A percentile compares a stretch with the other conserved stretches of the same genome.
Conservation (phyloP, 192 early-diverging fungal species). For the Borealophlyctis nickersoniae region DNA sequence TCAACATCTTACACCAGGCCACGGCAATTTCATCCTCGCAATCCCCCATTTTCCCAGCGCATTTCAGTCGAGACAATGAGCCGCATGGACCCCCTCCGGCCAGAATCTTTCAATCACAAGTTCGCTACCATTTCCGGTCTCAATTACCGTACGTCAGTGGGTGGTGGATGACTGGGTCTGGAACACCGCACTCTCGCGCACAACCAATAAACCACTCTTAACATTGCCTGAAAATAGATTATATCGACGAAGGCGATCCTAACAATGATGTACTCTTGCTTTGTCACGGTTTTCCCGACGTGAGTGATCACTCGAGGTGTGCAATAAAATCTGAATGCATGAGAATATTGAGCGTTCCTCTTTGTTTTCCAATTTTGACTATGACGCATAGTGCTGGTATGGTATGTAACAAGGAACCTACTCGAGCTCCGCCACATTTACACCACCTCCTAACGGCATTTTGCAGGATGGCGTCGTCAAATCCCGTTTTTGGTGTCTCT, state of each 20-base stretch:
- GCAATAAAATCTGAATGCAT: no score
- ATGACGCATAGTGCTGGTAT: background rate
- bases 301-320: conserved; percentile 6
- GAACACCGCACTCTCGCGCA: no score
- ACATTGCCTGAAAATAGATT: no score
- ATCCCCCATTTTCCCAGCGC: no score
- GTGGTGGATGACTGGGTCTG: no score
- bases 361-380: background rate
- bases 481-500: conserved; percentile 22
- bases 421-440: no score
- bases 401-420: no score
- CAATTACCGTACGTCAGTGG: conserved; percentile 28
- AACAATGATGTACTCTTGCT: conserved; percentile 8
- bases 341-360: no score
- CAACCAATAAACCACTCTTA: background rate
- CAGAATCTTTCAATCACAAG: conserved; percentile 30
- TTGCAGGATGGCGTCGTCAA: conserved; percentile 30
- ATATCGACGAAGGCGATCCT: conserved; percentile 23
- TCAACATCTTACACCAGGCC: no score
- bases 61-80: no score
- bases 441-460: no score
- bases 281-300: conserved; percentile 27
- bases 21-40: no score
- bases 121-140: conserved; percentile 21
- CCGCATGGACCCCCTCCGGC: conserved; percentile 22